Conservation (phyloP, 768 basidiomycete species). For the Collybia sp. region DNA sequence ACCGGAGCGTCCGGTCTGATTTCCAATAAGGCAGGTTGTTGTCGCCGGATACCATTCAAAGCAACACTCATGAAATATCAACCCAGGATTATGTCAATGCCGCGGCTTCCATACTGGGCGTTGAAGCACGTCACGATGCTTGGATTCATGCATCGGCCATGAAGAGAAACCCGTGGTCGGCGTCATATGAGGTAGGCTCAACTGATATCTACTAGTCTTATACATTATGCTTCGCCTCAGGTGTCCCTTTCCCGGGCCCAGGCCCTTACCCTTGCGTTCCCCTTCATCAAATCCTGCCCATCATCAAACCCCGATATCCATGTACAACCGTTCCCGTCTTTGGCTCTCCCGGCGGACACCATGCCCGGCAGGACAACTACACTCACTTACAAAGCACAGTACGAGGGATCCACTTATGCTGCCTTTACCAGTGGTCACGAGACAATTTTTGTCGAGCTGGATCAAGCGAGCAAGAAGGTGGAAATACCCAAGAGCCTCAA, state of each 20-base stretch:
- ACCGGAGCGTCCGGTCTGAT: constrained; percentile 49
- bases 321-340: constrained; percentile 39
- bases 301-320: constrained; percentile 40
- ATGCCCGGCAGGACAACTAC: constrained; percentile 11
- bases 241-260: constrained; percentile 36
- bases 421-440: constrained; percentile 47
- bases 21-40: constrained; percentile 28
- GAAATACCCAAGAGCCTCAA: constrained; percentile 35
- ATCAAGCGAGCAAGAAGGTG: constrained; percentile 19
- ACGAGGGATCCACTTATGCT: constrained; percentile 26
- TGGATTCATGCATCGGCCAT: constrained; percentile 53
- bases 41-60: constrained; percentile 3
- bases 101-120: constrained; percentile 53
- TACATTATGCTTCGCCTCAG: constrained; percentile 11
- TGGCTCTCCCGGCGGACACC: constrained; percentile 24
- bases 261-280: constrained; percentile 31
- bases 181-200: constrained; percentile 48
- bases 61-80: too few relatives aligned
- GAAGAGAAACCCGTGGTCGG: constrained; percentile 49
- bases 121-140: constrained; percentile 59
- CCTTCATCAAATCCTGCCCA: constrained; percentile 53
- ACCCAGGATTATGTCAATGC: constrained; percentile 41
- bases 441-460: constrained; percentile 34
- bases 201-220: neutral
- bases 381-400: constrained; percentile 16